A percentile compares a stretch with the other conserved stretches of the same genome.
Evolutionary conservation across 2,329 filamentous ascomycete species (phyloP).

Genomic region (Tricladium varicosporioides): DNA sequence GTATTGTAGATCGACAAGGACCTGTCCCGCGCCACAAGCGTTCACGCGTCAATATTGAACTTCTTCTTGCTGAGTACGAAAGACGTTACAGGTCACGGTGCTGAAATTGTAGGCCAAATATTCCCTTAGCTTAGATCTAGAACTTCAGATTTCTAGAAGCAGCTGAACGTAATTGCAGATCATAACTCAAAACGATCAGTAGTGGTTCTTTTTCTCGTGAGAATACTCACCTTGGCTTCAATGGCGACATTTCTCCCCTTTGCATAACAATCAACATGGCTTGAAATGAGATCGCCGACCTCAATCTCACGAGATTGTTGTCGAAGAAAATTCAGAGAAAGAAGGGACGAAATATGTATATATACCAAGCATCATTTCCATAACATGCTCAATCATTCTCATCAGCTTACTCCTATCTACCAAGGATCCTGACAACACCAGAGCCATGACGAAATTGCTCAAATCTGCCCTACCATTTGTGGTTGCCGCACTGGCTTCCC

Average conservation of each 20-base stretch:
- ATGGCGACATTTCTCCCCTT: slow-evolving; percentile 4
- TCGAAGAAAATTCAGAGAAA: not conserved
- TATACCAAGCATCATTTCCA: too few species aligned
- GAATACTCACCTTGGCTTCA: not conserved
- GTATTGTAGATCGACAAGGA: too few species aligned
- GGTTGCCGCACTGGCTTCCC: slow-evolving; percentile 5
- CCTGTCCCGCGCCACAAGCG: too few species aligned
- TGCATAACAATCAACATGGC: not conserved
- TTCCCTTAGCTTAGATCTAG: too few species aligned
- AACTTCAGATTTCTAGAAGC: too few species aligned
- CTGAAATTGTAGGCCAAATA: too few species aligned
- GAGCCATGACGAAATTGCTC: slow-evolving; percentile 1
- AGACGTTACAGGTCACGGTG: too few species aligned
- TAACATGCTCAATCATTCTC: slow-evolving; percentile 8
- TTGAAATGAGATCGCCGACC: not conserved
- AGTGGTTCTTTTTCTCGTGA: not conserved
- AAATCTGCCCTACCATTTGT: slow-evolving; percentile 6
- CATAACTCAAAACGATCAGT: not conserved
- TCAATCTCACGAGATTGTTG: not conserved
- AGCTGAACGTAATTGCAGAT: not conserved
- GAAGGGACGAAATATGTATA: not conserved
- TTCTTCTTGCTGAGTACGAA: too few species aligned
- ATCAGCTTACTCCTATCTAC: not conserved
- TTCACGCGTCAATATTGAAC: too few species aligned
- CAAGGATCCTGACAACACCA: not conserved